Base-by-base conservation (phyloP, 805 yeast species). In the Blastobotrys attinorum region DNA sequence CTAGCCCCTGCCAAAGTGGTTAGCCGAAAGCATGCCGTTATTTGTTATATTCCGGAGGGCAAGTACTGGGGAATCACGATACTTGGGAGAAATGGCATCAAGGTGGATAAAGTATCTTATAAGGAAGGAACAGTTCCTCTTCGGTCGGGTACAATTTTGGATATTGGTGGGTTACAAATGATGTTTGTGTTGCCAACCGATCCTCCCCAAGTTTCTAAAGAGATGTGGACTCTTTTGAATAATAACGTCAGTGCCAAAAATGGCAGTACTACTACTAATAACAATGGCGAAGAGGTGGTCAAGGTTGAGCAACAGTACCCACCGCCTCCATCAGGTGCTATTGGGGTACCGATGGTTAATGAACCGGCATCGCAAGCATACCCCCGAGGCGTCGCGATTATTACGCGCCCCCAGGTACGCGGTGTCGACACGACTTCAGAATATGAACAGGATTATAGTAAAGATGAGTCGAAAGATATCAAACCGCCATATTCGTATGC, bases 1-100 rank as follows among this genome's bases (percentile, higher is more conserved):
- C 68, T 92, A 55, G 97, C 97, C 1, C 98, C 98, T 1, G 90
- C 96, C 8, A 90, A 90, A 63, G 95, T 92, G n/a, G 97, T 92
- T 2, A 81, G 92, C 18, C 76, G 99, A 50, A 79, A 75, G 53
- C 98, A 92, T 61, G 97, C 97, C 0, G 64, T 75, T 15, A 88
- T 92, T 43, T 75, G 76, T 40, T 92, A 85, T 63, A 86, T 89
- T 60, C 66, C 80, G 50, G 77, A 75, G 46, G 66, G 75, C 33
- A 77, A 96, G 43, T 70, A 77, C 45, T 92, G 99, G 99, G 94
- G 87, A 60, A 67, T 94, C 47, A 70, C 75, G 50, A 83, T 89
- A 1, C 59, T 72, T 31, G 98, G 99, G 21, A 73, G 98, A 56
- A 92, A 92, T 60, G 99, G 98, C 22, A 86, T 95, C 21, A 81